These are phyloP conservation scores for Myxozyma sirexii DNA, from an alignment of 805 yeast genomes.

Conservation along the genomic window DNA sequence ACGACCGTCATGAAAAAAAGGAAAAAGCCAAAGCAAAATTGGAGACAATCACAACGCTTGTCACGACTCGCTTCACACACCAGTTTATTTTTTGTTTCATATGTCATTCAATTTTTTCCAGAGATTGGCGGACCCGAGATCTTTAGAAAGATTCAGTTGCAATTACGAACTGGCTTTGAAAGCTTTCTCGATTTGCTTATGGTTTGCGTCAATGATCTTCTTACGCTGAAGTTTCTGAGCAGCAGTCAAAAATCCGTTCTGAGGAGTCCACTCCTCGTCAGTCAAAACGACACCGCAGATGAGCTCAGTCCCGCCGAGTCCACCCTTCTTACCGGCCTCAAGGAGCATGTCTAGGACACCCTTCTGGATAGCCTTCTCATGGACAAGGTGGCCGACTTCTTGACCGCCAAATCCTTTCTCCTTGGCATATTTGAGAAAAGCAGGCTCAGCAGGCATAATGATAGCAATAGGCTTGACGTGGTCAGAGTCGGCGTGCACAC, in stretches of 20 bases:
- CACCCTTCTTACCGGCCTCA: conserved; percentile 77
- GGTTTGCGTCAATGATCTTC: conserved; percentile 73
- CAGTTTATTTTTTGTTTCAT: too few relatives aligned
- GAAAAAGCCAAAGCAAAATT: neutral
- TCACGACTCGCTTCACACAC: too few relatives aligned
- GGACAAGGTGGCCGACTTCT: conserved; percentile 53
- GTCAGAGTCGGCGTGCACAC: conserved; percentile 88
- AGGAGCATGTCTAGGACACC: conserved; percentile 62
- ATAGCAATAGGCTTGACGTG: conserved; percentile 93
- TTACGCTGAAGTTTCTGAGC: conserved; percentile 96
- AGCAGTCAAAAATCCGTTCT: conserved; percentile 87
- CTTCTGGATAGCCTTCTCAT: conserved; percentile 58
- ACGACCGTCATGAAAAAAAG: neutral
- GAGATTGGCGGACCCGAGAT: too few relatives aligned
- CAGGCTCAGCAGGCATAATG: conserved; percentile 75
- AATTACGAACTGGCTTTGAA: conserved; percentile 45
- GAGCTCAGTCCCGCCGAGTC: conserved; percentile 83
- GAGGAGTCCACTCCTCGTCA: conserved; percentile 97
- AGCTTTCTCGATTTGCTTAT: conserved; percentile 66
- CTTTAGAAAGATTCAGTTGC: too few relatives aligned
- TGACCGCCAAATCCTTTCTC: conserved; percentile 55
- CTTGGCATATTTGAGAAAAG: conserved; percentile 62
- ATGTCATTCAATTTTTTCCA: too few relatives aligned
- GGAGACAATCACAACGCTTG: neutral
- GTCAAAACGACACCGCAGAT: conserved; percentile 74